These are phyloP conservation scores for Scenedesmus sp. DNA, from an alignment of 163 green algal genomes.

Conservation along the genomic window DNA sequence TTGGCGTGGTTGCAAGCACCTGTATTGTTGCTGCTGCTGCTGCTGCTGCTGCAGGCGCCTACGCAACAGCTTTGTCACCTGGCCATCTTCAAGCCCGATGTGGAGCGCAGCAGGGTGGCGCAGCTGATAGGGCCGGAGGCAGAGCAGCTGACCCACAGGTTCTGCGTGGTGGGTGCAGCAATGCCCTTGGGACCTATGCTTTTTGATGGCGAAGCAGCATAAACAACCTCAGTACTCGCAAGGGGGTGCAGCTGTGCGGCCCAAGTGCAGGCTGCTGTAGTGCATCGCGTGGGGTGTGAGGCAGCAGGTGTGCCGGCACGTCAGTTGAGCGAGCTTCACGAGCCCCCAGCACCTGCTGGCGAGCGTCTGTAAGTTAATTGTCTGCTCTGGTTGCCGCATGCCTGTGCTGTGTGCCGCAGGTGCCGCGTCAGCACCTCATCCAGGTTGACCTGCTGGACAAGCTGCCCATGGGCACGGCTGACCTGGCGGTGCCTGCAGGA, in stretches of 20 bases:
- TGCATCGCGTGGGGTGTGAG: too few species aligned
- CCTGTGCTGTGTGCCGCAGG: constrained; percentile 2
- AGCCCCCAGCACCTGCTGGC: neutral
- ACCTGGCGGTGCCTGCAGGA: constrained; percentile 38
- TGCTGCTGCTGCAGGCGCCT: constrained; percentile 47
- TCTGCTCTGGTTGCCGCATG: neutral
- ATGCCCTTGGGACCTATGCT: too few species aligned
- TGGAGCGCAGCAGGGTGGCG: constrained; percentile 41
- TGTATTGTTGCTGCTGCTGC: neutral
- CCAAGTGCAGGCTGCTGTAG: too few species aligned
- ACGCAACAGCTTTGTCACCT: constrained; percentile 66
- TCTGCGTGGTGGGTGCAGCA: constrained; percentile 44
- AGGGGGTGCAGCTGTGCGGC: too few species aligned
- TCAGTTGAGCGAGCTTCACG: too few species aligned
- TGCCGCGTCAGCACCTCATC: constrained; percentile 60
- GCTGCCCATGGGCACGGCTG: constrained; percentile 21
- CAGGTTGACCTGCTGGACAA: constrained; percentile 59
- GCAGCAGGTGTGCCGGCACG: neutral
- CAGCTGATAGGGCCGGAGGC: constrained; percentile 53
- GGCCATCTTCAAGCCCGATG: constrained; percentile 59
- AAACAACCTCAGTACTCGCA: too few species aligned
- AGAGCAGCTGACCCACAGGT: constrained; percentile 61
- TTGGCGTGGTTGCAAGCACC: neutral
- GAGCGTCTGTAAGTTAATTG: neutral
- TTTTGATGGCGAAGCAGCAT: too few species aligned